A percentile compares a stretch with the other conserved stretches of the same genome.
phyloP scores from a whole-genome alignment of 163 green algal species.

The Chlorella variabilis region DNA sequence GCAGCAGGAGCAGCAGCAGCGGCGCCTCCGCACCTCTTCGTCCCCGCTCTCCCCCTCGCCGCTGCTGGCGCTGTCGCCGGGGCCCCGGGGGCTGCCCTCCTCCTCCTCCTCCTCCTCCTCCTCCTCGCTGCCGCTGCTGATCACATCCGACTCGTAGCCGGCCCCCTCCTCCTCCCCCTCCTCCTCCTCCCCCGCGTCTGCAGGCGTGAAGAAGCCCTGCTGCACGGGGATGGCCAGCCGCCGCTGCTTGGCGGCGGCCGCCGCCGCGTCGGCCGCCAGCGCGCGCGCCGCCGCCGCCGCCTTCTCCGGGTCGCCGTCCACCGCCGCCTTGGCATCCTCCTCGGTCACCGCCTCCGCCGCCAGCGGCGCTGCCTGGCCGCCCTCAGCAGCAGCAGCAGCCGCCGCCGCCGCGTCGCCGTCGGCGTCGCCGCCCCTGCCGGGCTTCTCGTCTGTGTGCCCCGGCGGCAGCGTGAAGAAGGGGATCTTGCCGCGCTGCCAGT shows the following conservation, averaged over 20 bases:
- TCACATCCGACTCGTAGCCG: conserved; percentile 20
- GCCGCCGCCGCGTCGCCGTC: background rate
- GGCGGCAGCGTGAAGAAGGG: conserved; percentile 96
- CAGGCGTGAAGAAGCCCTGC: conserved; percentile 76
- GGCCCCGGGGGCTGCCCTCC: background rate
- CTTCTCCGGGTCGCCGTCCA: conserved; percentile 57
- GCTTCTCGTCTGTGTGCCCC: conserved; percentile 62
- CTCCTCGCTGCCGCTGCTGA: conserved; percentile 26
- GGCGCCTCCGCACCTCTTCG: background rate
- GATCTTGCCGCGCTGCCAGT: conserved; percentile 98
- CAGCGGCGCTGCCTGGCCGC: background rate
- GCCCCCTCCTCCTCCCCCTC: background rate
- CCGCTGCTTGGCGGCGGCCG: conserved; percentile 51
- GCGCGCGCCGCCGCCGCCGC: conserved; percentile 61
- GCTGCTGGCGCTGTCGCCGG: conserved; percentile 1
- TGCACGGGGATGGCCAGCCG: conserved; percentile 68
- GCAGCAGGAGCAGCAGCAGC: background rate
- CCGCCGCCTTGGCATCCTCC: conserved; percentile 63
- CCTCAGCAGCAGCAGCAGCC: background rate
- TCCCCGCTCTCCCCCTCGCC: conserved; percentile 23
- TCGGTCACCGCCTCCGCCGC: conserved; percentile 40
- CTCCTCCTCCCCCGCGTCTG: conserved; percentile 59
- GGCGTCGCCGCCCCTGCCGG: too few species aligned
- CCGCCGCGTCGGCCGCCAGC: conserved; percentile 51
- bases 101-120: conserved; percentile 26